Percentiles rank a stretch among this genome's conserved stretches.
Conservation (phyloP, 495 filamentous ascomycete species). For the Aspergillus nanangensis region DNA sequence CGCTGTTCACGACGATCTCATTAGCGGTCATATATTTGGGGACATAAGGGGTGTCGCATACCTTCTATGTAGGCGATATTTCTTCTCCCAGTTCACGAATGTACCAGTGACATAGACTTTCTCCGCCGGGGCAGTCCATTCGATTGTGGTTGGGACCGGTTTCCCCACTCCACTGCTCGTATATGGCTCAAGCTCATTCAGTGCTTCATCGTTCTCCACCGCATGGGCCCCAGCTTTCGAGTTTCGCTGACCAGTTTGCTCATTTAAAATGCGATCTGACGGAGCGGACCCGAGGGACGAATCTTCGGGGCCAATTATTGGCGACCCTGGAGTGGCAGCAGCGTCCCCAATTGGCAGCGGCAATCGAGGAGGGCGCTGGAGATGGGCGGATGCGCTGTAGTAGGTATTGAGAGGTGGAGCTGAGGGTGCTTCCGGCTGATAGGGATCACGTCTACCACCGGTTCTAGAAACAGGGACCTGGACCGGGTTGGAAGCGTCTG, state of each 20-base stretch:
- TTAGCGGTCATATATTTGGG: no score
- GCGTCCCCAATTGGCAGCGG: conserved; percentile 91
- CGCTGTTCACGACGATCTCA: conserved; percentile 16
- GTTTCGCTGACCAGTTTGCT: conserved; percentile 39
- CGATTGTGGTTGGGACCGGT: conserved; percentile 70
- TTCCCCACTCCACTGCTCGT: conserved; percentile 49
- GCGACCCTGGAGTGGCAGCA: conserved; percentile 77
- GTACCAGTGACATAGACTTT: conserved; percentile 96
- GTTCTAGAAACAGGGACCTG: conserved; percentile 43
- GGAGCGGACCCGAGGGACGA: conserved; percentile 47
- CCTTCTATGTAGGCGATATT: conserved; percentile 79
- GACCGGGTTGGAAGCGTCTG: conserved; percentile 43
- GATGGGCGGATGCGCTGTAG: conserved; percentile 48
- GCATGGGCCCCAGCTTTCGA: conserved; percentile 66
- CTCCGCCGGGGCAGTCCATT: conserved; percentile 74
- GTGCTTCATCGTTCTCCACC: conserved; percentile 73
- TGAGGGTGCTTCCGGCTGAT: conserved; percentile 32
- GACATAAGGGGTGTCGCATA: no score
- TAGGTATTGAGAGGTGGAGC: conserved; percentile 44
- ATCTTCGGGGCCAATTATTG: conserved; percentile 62
- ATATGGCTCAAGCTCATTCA: conserved; percentile 62
- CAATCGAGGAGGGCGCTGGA: conserved; percentile 76
- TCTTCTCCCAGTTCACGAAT: conserved; percentile 92
- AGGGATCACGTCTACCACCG: conserved; percentile 27
- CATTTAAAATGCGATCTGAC: conserved; percentile 43